These are phyloP conservation scores for Eustoma russellianum DNA, from an alignment of 257 asterid genomes.

Conservation along the genomic window DNA sequence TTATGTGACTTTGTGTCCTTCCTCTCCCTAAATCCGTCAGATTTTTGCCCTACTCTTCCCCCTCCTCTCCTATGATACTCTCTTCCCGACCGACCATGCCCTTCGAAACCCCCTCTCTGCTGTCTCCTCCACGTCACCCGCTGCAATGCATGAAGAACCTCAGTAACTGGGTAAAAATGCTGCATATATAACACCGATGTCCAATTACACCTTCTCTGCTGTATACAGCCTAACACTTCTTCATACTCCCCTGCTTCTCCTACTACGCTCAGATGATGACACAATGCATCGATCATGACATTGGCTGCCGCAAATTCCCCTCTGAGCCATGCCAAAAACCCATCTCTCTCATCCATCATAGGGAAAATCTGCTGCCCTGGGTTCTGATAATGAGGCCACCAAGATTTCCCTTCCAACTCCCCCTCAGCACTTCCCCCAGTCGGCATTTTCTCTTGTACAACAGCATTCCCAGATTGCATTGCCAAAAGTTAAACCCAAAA, in stretches of 20 bases:
- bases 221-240: conserved; percentile 52
- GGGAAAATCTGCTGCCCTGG: conserved; percentile 26
- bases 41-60: conserved; percentile 34
- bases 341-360: conserved; percentile 67
- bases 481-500: conserved; percentile 22
- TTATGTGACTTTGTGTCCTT: conserved; percentile 17
- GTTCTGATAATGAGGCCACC: conserved; percentile 31
- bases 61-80: conserved; percentile 47
- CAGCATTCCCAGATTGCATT: conserved; percentile 46
- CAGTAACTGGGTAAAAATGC: conserved; percentile 74
- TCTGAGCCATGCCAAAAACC: conserved; percentile 64
- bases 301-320: conserved; percentile 93
- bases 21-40: conserved; percentile 29
- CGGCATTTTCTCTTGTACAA: conserved; percentile 20
- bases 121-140: conserved; percentile 62
- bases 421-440: conserved; percentile 12
- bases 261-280: conserved; percentile 60
- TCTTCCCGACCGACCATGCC: conserved; percentile 35
- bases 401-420: conserved; percentile 23
- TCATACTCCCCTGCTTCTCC: conserved; percentile 82
- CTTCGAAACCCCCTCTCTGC: conserved; percentile 45
- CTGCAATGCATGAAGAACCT: conserved; percentile 58
- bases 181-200: conserved; percentile 73
- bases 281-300: conserved; percentile 79
- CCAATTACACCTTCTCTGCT: conserved; percentile 83